phyloP scores from a whole-genome alignment of 1,284 basidiomycete genomes.

The Tylopilus orsonianus region DNA sequence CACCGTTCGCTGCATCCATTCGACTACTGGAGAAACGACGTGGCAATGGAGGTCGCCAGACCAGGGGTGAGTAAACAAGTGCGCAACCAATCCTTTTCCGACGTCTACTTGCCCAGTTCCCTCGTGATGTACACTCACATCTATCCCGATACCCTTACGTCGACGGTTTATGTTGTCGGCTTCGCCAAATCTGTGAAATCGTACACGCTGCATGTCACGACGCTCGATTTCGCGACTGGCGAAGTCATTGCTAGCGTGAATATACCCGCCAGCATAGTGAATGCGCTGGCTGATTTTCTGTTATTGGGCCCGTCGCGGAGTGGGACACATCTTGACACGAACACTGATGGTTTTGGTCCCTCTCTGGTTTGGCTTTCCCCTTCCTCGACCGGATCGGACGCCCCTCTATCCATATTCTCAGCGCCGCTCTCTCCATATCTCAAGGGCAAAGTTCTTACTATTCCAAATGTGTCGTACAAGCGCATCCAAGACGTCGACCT shows the following conservation, averaged over 20 bases:
- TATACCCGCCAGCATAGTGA: conserved; percentile 58
- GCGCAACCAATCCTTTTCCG: background rate
- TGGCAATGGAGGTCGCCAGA: conserved; percentile 72
- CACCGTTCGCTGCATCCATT: conserved; percentile 49
- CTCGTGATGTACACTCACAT: conserved; percentile 66
- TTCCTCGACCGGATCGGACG: conserved; percentile 11
- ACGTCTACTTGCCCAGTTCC: conserved; percentile 43
- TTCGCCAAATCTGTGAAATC: conserved; percentile 61
- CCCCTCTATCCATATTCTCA: conserved; percentile 44
- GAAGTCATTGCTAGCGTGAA: conserved; percentile 49
- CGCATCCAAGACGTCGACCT: conserved; percentile 59
- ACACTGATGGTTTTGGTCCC: conserved; percentile 26
- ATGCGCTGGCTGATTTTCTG: conserved; percentile 35
- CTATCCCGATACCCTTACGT: conserved; percentile 46
- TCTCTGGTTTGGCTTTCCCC: conserved; percentile 70
- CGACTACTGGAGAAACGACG: conserved; percentile 45
- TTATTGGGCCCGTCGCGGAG: conserved; percentile 41
- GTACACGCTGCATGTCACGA: conserved; percentile 65
- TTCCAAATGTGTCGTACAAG: conserved; percentile 46
- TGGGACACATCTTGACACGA: conserved; percentile 15
- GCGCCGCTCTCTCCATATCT: conserved; percentile 57
- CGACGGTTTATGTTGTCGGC: conserved; percentile 63
- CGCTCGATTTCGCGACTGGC: conserved; percentile 58
- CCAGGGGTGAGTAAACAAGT: conserved; percentile 47
- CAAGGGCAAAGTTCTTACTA: conserved; percentile 43